Evolutionary conservation across 2,329 filamentous ascomycete genomes (phyloP).

Genomic region (Phaeosphaeriaceae sp.): DNA sequence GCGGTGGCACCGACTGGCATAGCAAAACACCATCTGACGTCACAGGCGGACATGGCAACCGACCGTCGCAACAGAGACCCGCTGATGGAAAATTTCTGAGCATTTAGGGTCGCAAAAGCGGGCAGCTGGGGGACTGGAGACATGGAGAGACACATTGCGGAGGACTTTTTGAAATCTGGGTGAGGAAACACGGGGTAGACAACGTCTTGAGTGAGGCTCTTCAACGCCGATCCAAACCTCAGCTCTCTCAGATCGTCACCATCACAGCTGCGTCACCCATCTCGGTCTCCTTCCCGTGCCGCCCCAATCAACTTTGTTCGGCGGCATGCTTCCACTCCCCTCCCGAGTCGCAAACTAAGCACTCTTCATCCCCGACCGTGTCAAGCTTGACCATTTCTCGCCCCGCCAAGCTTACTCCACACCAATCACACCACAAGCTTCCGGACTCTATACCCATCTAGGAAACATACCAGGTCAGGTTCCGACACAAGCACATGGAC

Average conservation of each 20-base stretch:
- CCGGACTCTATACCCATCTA: constrained; percentile 27
- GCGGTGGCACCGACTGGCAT: not conserved
- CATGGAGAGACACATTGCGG: constrained; percentile 22
- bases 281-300: not conserved
- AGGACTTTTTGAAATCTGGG: not conserved
- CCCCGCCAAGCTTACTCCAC: constrained; percentile 13
- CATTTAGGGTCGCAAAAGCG: constrained; percentile 12
- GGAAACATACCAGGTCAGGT: constrained; percentile 23
- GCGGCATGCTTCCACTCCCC: constrained; percentile 7
- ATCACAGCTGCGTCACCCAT: not conserved
- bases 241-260: not conserved
- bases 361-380: constrained; percentile 19
- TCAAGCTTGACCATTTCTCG: constrained; percentile 25
- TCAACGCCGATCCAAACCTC: not conserved
- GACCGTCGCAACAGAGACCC: constrained; percentile 8
- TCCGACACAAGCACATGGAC: constrained; percentile 8
- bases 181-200: constrained; percentile 8
- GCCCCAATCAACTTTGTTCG: not conserved
- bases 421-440: constrained; percentile 19
- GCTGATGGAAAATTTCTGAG: constrained; percentile 12
- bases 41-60: constrained; percentile 12
- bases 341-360: constrained; percentile 26
- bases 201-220: not conserved
- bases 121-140: constrained; percentile 22
- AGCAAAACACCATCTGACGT: constrained; percentile 21